phyloP scores from a whole-genome alignment of 1,284 basidiomycete genomes.

The Takashimella koratensis region DNA sequence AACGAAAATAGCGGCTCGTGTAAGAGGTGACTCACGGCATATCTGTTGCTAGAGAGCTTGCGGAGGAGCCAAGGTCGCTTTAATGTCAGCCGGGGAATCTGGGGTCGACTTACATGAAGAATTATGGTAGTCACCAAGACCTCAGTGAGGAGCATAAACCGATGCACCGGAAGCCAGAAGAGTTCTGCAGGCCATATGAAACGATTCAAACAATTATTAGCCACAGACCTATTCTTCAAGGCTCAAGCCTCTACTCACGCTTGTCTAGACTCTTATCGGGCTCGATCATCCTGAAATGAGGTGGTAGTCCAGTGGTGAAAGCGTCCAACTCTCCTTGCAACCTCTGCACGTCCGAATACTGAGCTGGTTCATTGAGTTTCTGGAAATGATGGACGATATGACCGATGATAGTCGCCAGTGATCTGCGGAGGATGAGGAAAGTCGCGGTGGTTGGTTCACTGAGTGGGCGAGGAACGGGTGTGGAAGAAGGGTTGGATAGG shows the following conservation, averaged over 20 bases:
- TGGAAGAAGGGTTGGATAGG: conserved; percentile 32
- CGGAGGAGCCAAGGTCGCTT: conserved; percentile 46
- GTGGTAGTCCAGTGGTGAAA: conserved; percentile 71
- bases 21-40: too few species aligned
- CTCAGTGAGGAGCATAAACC: conserved; percentile 47
- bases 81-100: not conserved
- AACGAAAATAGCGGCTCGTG: too few species aligned
- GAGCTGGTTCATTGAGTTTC: conserved; percentile 72
- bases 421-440: conserved; percentile 81
- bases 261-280: conserved; percentile 77
- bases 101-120: conserved; percentile 36
- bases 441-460: conserved; percentile 72
- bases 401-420: conserved; percentile 79
- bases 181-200: conserved; percentile 15
- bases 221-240: not conserved
- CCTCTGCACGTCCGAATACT: conserved; percentile 77
- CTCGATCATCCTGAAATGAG: conserved; percentile 56
- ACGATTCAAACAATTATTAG: not conserved
- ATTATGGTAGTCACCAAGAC: conserved; percentile 48
- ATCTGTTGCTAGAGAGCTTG: conserved; percentile 40
- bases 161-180: conserved; percentile 44
- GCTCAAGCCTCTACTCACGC: conserved; percentile 18
- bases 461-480: conserved; percentile 41
- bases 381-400: conserved; percentile 94
- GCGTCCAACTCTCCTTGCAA: conserved; percentile 81